Percentiles rank a stretch among this genome's conserved stretches.
These are phyloP conservation scores for Elaeagnus macrophylla DNA, from an alignment of 306 rosid genomes.

Conservation along the genomic window DNA sequence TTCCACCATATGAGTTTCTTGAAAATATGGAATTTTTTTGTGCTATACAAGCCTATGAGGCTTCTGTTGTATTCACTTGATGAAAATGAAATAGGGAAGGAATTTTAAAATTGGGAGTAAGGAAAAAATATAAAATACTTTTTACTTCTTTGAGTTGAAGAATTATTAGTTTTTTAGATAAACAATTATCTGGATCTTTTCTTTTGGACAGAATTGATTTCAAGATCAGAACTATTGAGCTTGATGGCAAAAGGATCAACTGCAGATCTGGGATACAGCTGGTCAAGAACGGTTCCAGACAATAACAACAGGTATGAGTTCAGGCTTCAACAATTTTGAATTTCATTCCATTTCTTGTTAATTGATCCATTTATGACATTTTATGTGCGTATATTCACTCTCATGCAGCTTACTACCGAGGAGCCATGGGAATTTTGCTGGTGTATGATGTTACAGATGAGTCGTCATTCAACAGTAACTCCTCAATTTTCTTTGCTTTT, in stretches of 20 bases:
- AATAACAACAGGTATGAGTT: conserved; percentile 57
- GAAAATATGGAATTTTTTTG: too few species aligned
- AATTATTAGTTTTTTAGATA: not conserved
- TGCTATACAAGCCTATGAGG: too few species aligned
- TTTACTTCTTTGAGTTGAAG: not conserved
- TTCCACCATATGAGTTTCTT: too few species aligned
- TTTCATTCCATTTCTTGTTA: not conserved
- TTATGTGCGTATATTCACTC: too few species aligned
- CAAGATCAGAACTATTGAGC: conserved; percentile 85
- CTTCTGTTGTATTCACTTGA: too few species aligned
- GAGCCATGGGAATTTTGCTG: conserved; percentile 89
- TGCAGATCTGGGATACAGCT: conserved; percentile 91
- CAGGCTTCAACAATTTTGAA: conserved; percentile 11
- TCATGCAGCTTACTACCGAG: conserved; percentile 80
- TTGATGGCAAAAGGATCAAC: conserved; percentile 64
- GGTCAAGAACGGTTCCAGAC: conserved; percentile 86
- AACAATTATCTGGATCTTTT: conserved; percentile 8
- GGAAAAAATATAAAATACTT: not conserved
- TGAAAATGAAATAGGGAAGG: too few species aligned
- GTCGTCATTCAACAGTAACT: conserved; percentile 85
- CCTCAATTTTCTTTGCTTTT: conserved; percentile 21
- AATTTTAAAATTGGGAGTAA: too few species aligned
- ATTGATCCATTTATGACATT: too few species aligned
- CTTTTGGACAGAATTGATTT: conserved; percentile 59
- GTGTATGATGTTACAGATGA: conserved; percentile 93